Evolutionary conservation across 2,329 filamentous ascomycete species (phyloP), one percentile per base, ranked within the genome.

Genomic region (Penicillium glabrum): DNA sequence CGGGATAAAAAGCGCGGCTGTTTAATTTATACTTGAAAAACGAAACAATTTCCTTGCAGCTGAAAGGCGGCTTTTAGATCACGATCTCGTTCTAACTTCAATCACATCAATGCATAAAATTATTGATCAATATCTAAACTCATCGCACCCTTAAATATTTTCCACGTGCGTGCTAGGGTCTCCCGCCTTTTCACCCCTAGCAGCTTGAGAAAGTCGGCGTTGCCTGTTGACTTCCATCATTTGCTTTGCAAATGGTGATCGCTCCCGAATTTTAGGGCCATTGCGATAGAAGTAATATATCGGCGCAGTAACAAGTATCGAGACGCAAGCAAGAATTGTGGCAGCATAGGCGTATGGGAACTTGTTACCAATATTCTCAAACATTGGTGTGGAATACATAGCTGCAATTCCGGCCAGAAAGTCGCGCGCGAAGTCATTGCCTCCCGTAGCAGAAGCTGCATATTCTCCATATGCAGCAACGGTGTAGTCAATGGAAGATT

Each of bases 401-500:
- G 85, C 84, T 11, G 85, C 79, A 26, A 87, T 72, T 47, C 86
- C 86, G 1, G 86, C 85, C 3, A 88, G 74, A 64, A 88, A 82
- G 61, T 88, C 86, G 44, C 86, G 79, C 7, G 84, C 82, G 52
- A 87, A 84, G 2, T 83, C 86, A 62, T 89, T 88, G 8, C 86
- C 85, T 24, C 85, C 86, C 0, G 85, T 87, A 2, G 86, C 86
- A 0, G 84, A 87, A 14, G 86, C 85, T 0, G 86, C 79, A 67
- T 85, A 88, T 0, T 82, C 80, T 0, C 85, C 86, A 64, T 89
- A 89, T 0, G 84, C 81, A 26, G 83, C 85, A 47, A 88, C 84
- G 81, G 87, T 87, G 70, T 88, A 88, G 68, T 88, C 86, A 63
- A 88, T 86, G 2, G 84, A 86, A 5, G 83, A 82, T 79, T 86